Evolutionary conservation across 257 asterid species (phyloP), one percentile per base, ranked within the genome.

Genomic region (Agastache rugosa): DNA sequence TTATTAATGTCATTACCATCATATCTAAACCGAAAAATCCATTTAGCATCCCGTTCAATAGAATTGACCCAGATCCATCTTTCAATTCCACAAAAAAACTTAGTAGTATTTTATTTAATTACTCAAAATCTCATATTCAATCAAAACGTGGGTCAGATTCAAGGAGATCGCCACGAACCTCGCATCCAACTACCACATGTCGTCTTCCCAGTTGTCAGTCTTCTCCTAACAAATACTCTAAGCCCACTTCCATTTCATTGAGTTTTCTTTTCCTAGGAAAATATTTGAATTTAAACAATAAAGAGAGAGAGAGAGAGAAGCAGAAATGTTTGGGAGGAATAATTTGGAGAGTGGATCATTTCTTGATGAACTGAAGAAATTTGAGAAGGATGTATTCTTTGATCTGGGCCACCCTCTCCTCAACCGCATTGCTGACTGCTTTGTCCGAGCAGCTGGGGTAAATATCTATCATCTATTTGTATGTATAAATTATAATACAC

Each of bases 321-420:
- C 14, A 55, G n/a, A 20, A 20, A 88, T 86, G 96, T 81, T 82
- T 48, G 84, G 82, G 71, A 85, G 63, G 73, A 86, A 70, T 74
- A 93, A 84, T 67, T 73, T 84, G 90, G 96, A 87, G 71, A 84
- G 80, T 0, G 85, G 96, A 37, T 88, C 96, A 29, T 41, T 88
- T 82, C 79, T 87, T 0, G 97, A 92, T 80, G 97, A 92, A 75
- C 71, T 91, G 11, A 76, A 80, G 39, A 81, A 82, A 76, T 89
- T 87, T 14, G 90, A 89, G 41, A 87, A 80, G 71, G 83, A 84
- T 44, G 87, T 86, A 0, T 75, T 83, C 47, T 83, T 89, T 50
- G 97, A 93, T 84, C 82, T 93, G 12, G 98, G 98, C 71, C 97
- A 91, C 65, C 98, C 98, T 50, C 81, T 93, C 22, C 96, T 93